Evolutionary conservation across 1,284 basidiomycete genomes (phyloP).

Genomic region (Heterobasidion irregulare): DNA sequence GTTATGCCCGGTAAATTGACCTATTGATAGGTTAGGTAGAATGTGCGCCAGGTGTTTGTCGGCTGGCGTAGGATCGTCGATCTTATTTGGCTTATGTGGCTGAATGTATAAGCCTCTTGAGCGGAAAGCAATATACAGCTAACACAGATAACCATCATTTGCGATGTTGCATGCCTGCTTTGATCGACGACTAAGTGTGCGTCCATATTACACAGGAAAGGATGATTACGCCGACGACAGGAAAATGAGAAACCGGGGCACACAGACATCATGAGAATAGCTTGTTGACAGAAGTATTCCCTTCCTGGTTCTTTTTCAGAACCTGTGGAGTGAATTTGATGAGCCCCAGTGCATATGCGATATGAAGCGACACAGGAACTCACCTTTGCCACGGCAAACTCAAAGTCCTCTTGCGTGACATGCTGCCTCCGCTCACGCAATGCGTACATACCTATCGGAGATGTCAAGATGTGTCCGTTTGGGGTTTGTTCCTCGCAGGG

Average conservation of each 20-base stretch:
- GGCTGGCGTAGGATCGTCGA: too few relatives aligned
- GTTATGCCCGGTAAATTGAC: too few relatives aligned
- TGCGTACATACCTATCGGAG: slow-evolving; percentile 82
- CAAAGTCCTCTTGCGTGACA: slow-evolving; percentile 98
- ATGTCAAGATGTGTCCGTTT: background rate
- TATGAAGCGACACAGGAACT: slow-evolving; percentile 10
- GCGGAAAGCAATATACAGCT: too few relatives aligned
- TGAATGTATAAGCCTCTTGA: too few relatives aligned
- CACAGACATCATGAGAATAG: slow-evolving; percentile 57
- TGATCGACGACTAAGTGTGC: too few relatives aligned
- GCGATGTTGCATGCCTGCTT: too few relatives aligned
- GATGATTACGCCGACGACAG: slow-evolving; percentile 9
- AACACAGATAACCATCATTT: too few relatives aligned
- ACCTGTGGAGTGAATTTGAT: slow-evolving; percentile 35
- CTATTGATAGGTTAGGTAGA: too few relatives aligned
- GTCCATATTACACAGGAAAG: slow-evolving; percentile 1
- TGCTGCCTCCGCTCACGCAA: slow-evolving; percentile 92
- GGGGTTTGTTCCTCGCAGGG: background rate
- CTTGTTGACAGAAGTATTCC: slow-evolving; percentile 87
- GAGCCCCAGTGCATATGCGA: background rate
- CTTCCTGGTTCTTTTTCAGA: slow-evolving; percentile 88
- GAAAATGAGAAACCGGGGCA: background rate
- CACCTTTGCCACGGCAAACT: slow-evolving; percentile 94
- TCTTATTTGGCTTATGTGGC: too few relatives aligned
- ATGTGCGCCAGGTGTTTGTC: too few relatives aligned